Conservation (phyloP, 331 rosid genomes). For the Malus hybrid region DNA sequence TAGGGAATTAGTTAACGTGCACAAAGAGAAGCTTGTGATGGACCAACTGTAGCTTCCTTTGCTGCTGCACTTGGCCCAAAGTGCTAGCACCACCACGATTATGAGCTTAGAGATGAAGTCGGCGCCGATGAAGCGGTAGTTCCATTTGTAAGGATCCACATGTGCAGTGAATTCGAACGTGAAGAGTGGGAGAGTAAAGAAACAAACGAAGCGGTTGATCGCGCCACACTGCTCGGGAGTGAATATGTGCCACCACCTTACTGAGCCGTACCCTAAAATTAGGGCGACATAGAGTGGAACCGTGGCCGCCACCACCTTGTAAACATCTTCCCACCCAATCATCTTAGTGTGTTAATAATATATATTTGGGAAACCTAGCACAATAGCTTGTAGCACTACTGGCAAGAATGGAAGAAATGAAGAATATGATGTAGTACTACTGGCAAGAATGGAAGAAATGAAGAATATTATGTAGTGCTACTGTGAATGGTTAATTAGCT, state of each 20-base stretch:
- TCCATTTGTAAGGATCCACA: conserved; percentile 79
- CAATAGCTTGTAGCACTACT: neutral
- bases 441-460: neutral
- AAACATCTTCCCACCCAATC: conserved; percentile 86
- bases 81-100: conserved; percentile 44
- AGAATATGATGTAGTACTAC: too few relatives aligned
- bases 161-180: conserved; percentile 73
- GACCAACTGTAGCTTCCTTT: conserved; percentile 73
- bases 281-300: conserved; percentile 77
- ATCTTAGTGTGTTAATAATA: conserved; percentile 7
- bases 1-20: conserved; percentile 65
- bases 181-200: conserved; percentile 86
- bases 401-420: neutral
- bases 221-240: conserved; percentile 75
- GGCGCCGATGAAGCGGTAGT: conserved; percentile 50
- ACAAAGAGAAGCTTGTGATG: conserved; percentile 76
- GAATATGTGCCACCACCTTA: conserved; percentile 85
- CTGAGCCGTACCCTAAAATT: conserved; percentile 75
- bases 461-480: too few relatives aligned
- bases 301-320: conserved; percentile 71
- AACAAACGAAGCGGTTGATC: conserved; percentile 74
- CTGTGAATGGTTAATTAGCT: neutral
- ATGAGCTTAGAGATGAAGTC: conserved; percentile 70
- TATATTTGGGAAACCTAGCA: neutral
- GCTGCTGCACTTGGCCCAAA: conserved; percentile 65